Base-by-base conservation (phyloP, 2,329 filamentous ascomycete genomes). In the Epichloe sibirici region DNA sequence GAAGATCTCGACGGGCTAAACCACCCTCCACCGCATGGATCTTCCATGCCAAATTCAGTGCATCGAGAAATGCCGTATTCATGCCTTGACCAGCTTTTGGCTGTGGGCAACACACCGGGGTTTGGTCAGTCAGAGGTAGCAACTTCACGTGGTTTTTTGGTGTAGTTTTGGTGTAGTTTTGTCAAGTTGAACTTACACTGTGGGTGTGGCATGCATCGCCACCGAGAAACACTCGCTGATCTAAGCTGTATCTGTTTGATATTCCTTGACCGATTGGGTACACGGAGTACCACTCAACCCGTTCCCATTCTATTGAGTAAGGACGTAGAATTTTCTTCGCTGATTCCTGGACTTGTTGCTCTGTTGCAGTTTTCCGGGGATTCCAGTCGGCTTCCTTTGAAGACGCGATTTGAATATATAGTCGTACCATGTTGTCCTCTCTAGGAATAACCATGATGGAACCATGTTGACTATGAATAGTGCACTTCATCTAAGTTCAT, bases 21-120 rank as follows among this genome's bases (percentile, higher is more conserved):
- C 89, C 89, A 28, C 78, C 76, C 65, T 95, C 90, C 9, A 96
- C 91, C 38, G 87, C 83, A 65, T 95, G 90, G 49, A 96, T 87
- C 73, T 97, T 97, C 90, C 90, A 97, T 7, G 90, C 90, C 42
- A 97, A 75, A 67, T 96, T 97, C 55, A 89, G 80, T 0, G 89
- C 89, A 59, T 91, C 86, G 49, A 86, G 73, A 69, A 89, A 88
- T 3, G 84, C 85, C 0, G 85, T 86, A 62, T 89, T 89, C 86
- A 89, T 89, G 34, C 85, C 85, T 66, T 88, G 85, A 1, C 85
- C 85, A 35, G 85, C 85, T 71, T 88, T 88, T 39, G 85, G 85
- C 78, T 82, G 61, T 76, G 74, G 47, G 23, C 68, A 12, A 5
- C 11, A 12, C 37, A 31, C 17, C 31, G 13, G 1, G 7, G n/a